Percentiles rank a stretch among this genome's conserved stretches.
Conservation (phyloP, 2,329 filamentous ascomycete genomes). For the Gnomoniopsis sp. region DNA sequence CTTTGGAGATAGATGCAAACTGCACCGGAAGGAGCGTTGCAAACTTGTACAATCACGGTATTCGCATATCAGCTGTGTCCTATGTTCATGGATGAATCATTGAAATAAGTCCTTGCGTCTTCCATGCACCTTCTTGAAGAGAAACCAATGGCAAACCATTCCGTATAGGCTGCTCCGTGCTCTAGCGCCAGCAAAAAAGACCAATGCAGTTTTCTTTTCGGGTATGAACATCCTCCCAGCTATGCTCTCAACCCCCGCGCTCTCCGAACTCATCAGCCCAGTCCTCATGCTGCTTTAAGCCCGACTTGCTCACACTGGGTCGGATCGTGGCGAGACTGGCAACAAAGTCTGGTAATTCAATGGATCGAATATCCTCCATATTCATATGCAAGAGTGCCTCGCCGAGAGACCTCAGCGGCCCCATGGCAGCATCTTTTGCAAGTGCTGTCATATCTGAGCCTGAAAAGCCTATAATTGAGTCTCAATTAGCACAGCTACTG, state of each 20-base stretch:
- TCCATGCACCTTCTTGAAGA: background rate
- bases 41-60: background rate
- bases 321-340: conserved; percentile 81
- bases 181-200: background rate
- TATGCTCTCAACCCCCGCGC: conserved; percentile 62
- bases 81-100: background rate
- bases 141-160: background rate
- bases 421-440: conserved; percentile 98
- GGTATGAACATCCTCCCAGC: background rate
- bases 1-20: too few relatives aligned
- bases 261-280: conserved; percentile 95
- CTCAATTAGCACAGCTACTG: conserved; percentile 6
- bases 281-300: conserved; percentile 85
- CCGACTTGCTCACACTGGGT: conserved; percentile 82
- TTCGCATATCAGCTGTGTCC: background rate
- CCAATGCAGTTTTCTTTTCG: background rate
- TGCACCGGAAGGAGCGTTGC: too few relatives aligned
- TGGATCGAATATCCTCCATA: conserved; percentile 91
- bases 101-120: background rate
- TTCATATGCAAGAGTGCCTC: conserved; percentile 87
- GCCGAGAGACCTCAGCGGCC: conserved; percentile 82
- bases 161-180: background rate
- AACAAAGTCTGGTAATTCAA: conserved; percentile 77
- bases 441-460: conserved; percentile 95
- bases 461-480: conserved; percentile 70